Evolutionary conservation across 2,329 filamentous ascomycete genomes (phyloP).

Genomic region (Stachybotrys chlorohalonatus): DNA sequence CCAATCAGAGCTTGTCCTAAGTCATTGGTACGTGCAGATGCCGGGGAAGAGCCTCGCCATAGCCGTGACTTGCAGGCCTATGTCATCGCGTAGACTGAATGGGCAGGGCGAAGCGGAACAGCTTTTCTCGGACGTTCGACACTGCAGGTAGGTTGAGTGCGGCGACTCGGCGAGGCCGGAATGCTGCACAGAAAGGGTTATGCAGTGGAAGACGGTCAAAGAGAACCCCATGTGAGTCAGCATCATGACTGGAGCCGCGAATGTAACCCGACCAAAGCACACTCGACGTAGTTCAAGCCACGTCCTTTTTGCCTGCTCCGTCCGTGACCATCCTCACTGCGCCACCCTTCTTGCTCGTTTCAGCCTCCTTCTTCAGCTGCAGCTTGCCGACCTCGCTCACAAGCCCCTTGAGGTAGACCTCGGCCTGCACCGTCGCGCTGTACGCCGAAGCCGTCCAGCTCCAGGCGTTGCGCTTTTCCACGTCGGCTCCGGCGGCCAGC

Average conservation of each 20-base stretch:
- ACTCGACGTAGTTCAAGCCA: neutral
- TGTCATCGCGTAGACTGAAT: too few relatives aligned
- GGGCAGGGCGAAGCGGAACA: too few relatives aligned
- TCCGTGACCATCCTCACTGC: slow-evolving; percentile 35
- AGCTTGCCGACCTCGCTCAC: slow-evolving; percentile 62
- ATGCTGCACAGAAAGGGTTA: neutral
- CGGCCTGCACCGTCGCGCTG: slow-evolving; percentile 70
- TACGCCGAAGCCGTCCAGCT: slow-evolving; percentile 81
- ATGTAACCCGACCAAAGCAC: neutral
- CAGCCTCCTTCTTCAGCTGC: slow-evolving; percentile 28
- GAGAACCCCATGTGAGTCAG: neutral
- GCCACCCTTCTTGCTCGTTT: slow-evolving; percentile 30
- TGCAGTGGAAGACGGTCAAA: neutral
- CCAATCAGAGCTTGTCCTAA: neutral
- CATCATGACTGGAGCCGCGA: neutral
- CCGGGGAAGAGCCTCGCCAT: too few relatives aligned
- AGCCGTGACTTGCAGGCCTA: too few relatives aligned
- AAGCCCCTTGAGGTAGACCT: slow-evolving; percentile 74
- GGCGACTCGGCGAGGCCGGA: neutral
- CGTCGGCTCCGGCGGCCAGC: slow-evolving; percentile 69
- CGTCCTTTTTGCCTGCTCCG: slow-evolving; percentile 14
- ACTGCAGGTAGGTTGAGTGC: too few relatives aligned
- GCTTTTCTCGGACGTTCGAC: too few relatives aligned
- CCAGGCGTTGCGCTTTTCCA: slow-evolving; percentile 62
- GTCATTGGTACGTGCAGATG: too few relatives aligned